phyloP scores from a whole-genome alignment of 345 rosid species.

The Draba incana region DNA sequence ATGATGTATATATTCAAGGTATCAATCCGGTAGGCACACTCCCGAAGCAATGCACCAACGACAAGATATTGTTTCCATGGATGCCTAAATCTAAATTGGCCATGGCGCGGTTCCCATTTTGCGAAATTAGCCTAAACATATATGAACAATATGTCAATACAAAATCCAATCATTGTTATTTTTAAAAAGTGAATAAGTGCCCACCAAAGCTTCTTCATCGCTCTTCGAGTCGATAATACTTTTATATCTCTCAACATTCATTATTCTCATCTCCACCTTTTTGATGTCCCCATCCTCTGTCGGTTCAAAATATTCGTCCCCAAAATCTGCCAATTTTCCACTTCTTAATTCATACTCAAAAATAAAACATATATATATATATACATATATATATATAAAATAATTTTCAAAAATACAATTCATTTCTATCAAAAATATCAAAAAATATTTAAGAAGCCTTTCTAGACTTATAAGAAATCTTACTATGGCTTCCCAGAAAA shows the following conservation, averaged over 20 bases:
- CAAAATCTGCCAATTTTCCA: slow-evolving; percentile 54
- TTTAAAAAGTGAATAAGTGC: slow-evolving; percentile 25
- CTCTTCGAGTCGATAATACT: slow-evolving; percentile 61
- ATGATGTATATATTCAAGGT: slow-evolving; percentile 59
- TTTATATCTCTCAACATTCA: slow-evolving; percentile 52
- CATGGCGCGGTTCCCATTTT: slow-evolving; percentile 97
- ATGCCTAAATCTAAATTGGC: slow-evolving; percentile 72
- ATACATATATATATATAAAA: no score
- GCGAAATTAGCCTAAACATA: slow-evolving; percentile 70
- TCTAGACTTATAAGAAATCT: background rate
- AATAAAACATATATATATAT: background rate
- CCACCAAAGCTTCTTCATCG: slow-evolving; percentile 71
- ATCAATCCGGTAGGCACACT: slow-evolving; percentile 69
- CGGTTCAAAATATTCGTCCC: slow-evolving; percentile 50
- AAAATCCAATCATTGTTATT: slow-evolving; percentile 4
- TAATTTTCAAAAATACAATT: background rate
- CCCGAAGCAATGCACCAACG: slow-evolving; percentile 64
- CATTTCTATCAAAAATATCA: background rate
- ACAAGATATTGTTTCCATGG: slow-evolving; percentile 76
- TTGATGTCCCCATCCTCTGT: slow-evolving; percentile 38
- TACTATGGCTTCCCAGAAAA: background rate
- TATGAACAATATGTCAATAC: background rate
- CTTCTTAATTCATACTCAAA: background rate
- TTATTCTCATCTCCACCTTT: slow-evolving; percentile 42
- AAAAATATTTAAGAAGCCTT: background rate